Evolutionary conservation across 805 yeast species (phyloP).

Genomic region (Candida germanica): DNA sequence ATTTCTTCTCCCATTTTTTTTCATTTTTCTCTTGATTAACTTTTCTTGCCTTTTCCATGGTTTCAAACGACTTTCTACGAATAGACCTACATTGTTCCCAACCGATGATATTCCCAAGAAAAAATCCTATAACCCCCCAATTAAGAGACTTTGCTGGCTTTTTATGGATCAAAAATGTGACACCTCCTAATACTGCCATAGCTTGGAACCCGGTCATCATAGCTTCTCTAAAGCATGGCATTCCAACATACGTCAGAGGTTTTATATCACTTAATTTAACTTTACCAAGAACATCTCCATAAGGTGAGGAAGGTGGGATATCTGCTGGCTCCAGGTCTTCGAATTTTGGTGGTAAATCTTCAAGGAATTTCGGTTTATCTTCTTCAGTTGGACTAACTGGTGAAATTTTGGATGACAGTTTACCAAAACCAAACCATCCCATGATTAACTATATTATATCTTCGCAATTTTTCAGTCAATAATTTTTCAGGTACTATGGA

Average conservation of each 20-base stretch:
- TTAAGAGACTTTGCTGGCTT: constrained; percentile 61
- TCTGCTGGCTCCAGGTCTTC: constrained; percentile 26
- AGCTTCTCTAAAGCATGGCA: constrained; percentile 81
- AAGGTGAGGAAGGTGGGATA: constrained; percentile 6
- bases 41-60: constrained; percentile 67
- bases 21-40: constrained; percentile 33
- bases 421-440: constrained; percentile 40
- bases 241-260: constrained; percentile 46
- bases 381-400: constrained; percentile 27
- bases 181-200: constrained; percentile 65
- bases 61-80: constrained; percentile 61
- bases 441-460: constrained; percentile 16
- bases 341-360: constrained; percentile 53
- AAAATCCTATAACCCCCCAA: constrained; percentile 80
- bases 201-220: constrained; percentile 72
- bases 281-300: constrained; percentile 38
- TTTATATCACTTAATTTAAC: constrained; percentile 51
- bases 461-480: no score
- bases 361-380: constrained; percentile 34
- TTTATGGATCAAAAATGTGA: constrained; percentile 65
- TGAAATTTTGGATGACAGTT: constrained; percentile 34
- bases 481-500: no score
- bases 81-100: constrained; percentile 90
- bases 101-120: constrained; percentile 75
- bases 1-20: constrained; percentile 25